Percentiles rank a stretch among this genome's conserved stretches.
phyloP scores from a whole-genome alignment of 495 filamentous ascomycete species.

The Xylaria scruposa region DNA sequence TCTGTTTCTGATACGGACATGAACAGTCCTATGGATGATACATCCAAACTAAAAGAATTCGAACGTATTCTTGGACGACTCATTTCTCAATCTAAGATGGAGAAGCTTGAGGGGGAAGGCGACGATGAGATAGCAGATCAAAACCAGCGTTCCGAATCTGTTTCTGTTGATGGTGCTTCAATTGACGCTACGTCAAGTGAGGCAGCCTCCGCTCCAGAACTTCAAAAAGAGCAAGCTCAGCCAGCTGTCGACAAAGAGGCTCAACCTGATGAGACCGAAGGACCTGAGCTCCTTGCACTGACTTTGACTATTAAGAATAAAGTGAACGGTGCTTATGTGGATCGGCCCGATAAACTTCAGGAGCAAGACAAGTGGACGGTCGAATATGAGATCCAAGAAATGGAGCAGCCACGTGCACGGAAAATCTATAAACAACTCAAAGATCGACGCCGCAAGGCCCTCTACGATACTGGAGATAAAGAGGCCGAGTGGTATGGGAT shows the following conservation, averaged over 20 bases:
- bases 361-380: constrained; percentile 63
- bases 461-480: constrained; percentile 39
- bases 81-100: constrained; percentile 38
- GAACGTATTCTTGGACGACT: constrained; percentile 49
- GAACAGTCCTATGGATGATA: constrained; percentile 32
- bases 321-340: constrained; percentile 70
- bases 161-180: constrained; percentile 12
- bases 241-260: constrained; percentile 13
- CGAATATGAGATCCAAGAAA: constrained; percentile 75
- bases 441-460: constrained; percentile 55
- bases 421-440: constrained; percentile 59
- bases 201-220: background rate
- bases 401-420: constrained; percentile 43
- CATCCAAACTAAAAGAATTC: constrained; percentile 46
- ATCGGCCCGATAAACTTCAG: constrained; percentile 61
- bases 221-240: background rate
- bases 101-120: constrained; percentile 35
- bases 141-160: constrained; percentile 9
- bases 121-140: constrained; percentile 25
- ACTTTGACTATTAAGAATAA: constrained; percentile 73
- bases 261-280: constrained; percentile 19
- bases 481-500: constrained; percentile 48
- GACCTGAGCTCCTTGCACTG: constrained; percentile 63
- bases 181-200: constrained; percentile 19
- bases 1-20: constrained; percentile 30